These are phyloP conservation scores for Fusarium drepaniforme DNA, from an alignment of 2,329 filamentous ascomycete genomes.

Conservation along the genomic window DNA sequence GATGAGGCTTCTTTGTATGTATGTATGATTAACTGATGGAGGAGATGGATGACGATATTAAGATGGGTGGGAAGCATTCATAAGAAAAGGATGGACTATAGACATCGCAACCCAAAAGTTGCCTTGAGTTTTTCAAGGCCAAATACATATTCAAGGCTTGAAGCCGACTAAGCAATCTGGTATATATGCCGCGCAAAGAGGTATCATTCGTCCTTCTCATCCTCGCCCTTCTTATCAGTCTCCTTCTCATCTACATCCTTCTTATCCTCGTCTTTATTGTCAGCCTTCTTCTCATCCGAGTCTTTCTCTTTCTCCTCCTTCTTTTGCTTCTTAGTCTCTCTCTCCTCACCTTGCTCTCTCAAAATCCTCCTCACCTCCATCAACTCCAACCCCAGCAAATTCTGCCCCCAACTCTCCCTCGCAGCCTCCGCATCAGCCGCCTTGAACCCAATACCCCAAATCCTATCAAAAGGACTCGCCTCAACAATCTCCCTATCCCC, in stretches of 20 bases:
- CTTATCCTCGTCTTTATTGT: background rate
- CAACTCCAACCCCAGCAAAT: conserved; percentile 73
- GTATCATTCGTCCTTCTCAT: background rate
- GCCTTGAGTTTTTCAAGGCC: conserved; percentile 26
- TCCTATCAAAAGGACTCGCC: conserved; percentile 68
- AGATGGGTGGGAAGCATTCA: conserved; percentile 21
- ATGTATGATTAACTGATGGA: conserved; percentile 47
- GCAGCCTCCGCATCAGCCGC: conserved; percentile 61
- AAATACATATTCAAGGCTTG: conserved; percentile 20
- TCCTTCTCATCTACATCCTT: background rate
- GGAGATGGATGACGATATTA: conserved; percentile 32
- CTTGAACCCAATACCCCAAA: conserved; percentile 76
- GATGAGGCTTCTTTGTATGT: conserved; percentile 46
- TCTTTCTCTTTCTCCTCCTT: background rate
- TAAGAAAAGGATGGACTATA: conserved; percentile 34
- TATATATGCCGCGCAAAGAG: background rate
- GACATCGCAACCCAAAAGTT: conserved; percentile 32
- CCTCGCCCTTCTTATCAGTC: no score
- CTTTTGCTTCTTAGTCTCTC: conserved; percentile 1
- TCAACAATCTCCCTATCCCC: conserved; percentile 72
- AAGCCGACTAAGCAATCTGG: conserved; percentile 13
- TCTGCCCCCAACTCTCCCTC: conserved; percentile 70
- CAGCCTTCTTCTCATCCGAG: background rate
- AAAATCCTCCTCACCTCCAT: conserved; percentile 69
- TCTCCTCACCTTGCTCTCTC: conserved; percentile 46